Evolutionary conservation across 192 early-diverging fungal species (phyloP).

Genomic region (Coemansia sp.): DNA sequence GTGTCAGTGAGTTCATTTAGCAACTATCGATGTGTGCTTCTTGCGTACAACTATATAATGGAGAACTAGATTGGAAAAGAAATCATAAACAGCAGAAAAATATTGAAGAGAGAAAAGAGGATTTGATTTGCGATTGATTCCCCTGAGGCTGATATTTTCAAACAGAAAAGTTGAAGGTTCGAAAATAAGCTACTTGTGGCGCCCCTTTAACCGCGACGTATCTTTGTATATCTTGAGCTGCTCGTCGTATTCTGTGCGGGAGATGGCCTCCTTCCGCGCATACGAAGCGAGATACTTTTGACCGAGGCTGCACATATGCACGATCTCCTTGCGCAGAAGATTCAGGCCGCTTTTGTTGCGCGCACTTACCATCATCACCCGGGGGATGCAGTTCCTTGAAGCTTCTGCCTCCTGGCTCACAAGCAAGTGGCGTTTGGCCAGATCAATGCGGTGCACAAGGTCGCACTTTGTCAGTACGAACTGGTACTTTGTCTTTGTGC

Average conservation of each 20-base stretch:
- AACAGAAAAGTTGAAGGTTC: background rate
- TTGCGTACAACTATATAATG: too few species aligned
- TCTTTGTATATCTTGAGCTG: slow-evolving; percentile 49
- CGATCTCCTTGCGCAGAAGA: slow-evolving; percentile 68
- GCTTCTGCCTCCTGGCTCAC: slow-evolving; percentile 48
- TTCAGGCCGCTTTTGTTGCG: slow-evolving; percentile 61
- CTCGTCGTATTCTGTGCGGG: slow-evolving; percentile 38
- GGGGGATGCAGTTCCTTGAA: slow-evolving; percentile 41
- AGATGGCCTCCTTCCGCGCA: slow-evolving; percentile 45
- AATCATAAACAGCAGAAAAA: background rate
- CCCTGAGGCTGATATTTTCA: too few species aligned
- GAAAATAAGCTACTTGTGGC: background rate
- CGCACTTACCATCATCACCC: slow-evolving; percentile 67
- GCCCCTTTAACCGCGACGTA: slow-evolving; percentile 24
- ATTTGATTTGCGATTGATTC: too few species aligned
- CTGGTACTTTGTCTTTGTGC: slow-evolving; percentile 47
- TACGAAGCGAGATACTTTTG: slow-evolving; percentile 51
- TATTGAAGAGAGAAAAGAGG: background rate
- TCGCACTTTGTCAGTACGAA: slow-evolving; percentile 71
- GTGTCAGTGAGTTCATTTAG: background rate
- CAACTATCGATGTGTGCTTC: too few species aligned
- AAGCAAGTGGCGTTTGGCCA: slow-evolving; percentile 63
- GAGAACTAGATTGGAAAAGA: background rate
- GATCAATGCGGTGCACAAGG: slow-evolving; percentile 59
- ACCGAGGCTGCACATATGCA: slow-evolving; percentile 55